Percentiles rank a stretch among this genome's conserved stretches.
Evolutionary conservation across 208 protist species (phyloP).

Genomic region (Leishmania mexicana): DNA sequence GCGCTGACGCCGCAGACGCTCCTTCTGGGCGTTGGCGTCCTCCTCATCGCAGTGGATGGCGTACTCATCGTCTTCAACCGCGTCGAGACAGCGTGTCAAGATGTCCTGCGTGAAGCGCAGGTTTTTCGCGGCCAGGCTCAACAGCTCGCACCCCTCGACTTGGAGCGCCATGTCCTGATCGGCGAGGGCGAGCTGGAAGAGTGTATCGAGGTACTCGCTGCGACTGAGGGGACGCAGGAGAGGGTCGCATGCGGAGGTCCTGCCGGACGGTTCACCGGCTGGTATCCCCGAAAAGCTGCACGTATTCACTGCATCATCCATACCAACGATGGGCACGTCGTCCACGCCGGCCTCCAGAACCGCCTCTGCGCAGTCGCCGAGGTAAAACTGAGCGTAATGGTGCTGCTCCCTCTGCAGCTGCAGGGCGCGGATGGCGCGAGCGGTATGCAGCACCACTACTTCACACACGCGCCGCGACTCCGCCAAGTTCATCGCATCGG

Average conservation of each 20-base stretch:
- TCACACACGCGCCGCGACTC: constrained; percentile 2
- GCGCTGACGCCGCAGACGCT: constrained; percentile 50
- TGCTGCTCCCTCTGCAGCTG: constrained; percentile 68
- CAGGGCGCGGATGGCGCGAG: constrained; percentile 59
- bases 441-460: constrained; percentile 54
- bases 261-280: neutral
- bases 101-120: constrained; percentile 62
- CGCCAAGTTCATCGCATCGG: neutral
- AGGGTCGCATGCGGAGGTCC: constrained; percentile 13
- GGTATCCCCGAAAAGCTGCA: neutral
- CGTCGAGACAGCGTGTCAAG: constrained; percentile 72
- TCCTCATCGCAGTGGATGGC: constrained; percentile 50
- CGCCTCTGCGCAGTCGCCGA: neutral
- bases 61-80: constrained; percentile 72
- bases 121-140: constrained; percentile 73
- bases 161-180: constrained; percentile 57
- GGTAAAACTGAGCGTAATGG: constrained; percentile 36
- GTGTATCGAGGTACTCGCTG: constrained; percentile 49
- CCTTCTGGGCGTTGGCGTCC: neutral
- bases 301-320: constrained; percentile 14
- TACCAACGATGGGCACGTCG: constrained; percentile 41
- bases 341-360: constrained; percentile 6
- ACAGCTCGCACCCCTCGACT: constrained; percentile 79
- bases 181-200: constrained; percentile 68
- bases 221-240: constrained; percentile 36